Base-by-base conservation (phyloP, 2,329 filamentous ascomycete species). In the Fusarium ambrosium region DNA sequence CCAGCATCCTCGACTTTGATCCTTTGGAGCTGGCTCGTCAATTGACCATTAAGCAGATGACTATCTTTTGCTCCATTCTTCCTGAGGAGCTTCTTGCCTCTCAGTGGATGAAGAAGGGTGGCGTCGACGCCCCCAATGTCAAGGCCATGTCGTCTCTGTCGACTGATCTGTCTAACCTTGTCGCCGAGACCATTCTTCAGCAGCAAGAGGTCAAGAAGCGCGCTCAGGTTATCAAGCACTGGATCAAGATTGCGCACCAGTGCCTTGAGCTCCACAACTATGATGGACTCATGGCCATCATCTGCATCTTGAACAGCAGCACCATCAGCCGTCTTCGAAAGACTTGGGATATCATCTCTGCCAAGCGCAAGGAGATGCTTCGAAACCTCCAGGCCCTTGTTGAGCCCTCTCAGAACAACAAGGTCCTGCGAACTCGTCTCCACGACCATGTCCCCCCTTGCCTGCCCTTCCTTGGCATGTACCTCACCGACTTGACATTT, bases 271-370 rank as follows among this genome's bases (percentile, higher is more conserved):
- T 98, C 29, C 93, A 97, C 85, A 99, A 99, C 85, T 99, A 98
- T 78, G 96, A 99, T 80, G 94, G 95, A 0, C 86, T 99, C 13
- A 98, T 98, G 95, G 95, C 97, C 9, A 98, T 99, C 77, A 95
- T 98, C 79, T 98, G 95, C 86, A 95, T 94, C 11, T 85, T 99
- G 59, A 97, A 97, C 83, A 95, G 94, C 67, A 97, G 95, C 18
- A 96, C 95, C 78, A 96, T 99, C 76, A 91, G 92, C 64, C 94
- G 97, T 22, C 87, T 99, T 10, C 94, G 93, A 81, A 93, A 92
- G 79, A 99, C 97, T 0, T 99, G 97, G 97, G 97, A 98, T 64
- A 83, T 92, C 14, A 91, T 99, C 11, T 96, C 94, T 6, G 88
- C 89, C 53, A 98, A 94, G 86, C 95, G 94, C 60, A 96, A 95